Conservation (phyloP, 768 basidiomycete species). For the Rhodotorula babjevae region DNA sequence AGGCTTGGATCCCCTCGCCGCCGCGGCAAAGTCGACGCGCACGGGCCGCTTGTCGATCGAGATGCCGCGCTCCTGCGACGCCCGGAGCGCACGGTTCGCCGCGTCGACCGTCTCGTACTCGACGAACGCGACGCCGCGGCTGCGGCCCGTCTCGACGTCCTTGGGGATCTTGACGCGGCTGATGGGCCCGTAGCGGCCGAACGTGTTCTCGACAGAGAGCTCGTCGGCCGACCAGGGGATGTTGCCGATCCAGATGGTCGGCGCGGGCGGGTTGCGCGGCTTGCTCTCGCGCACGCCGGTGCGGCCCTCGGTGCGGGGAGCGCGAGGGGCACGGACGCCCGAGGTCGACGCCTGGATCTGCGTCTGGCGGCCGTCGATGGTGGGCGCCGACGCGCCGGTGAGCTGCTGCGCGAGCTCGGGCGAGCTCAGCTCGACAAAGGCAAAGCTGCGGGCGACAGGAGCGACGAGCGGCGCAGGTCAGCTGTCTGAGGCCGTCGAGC, state of each 20-base stretch:
- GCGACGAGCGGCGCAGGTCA: background rate
- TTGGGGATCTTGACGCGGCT: constrained; percentile 71
- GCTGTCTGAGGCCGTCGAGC: too few species aligned
- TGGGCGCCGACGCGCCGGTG: constrained; percentile 64
- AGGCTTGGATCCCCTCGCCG: constrained; percentile 1
- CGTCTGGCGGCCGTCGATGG: constrained; percentile 84
- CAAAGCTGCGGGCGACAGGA: constrained; percentile 7
- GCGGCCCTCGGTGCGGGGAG: background rate
- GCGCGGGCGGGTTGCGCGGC: constrained; percentile 12
- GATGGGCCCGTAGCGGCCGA: constrained; percentile 83
- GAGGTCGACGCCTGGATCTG: constrained; percentile 71
- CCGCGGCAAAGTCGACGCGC: constrained; percentile 26
- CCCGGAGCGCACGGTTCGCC: constrained; percentile 70
- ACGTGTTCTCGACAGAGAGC: constrained; percentile 78
- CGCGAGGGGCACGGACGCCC: constrained; percentile 45
- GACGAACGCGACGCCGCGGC: constrained; percentile 94
- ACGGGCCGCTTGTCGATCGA: constrained; percentile 20
- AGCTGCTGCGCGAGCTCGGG: constrained; percentile 58
- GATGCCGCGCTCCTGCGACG: constrained; percentile 10
- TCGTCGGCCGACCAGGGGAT: constrained; percentile 73
- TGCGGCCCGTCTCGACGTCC: constrained; percentile 78
- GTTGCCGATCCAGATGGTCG: constrained; percentile 79
- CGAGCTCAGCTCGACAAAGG: constrained; percentile 47
- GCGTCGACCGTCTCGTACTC: constrained; percentile 76
- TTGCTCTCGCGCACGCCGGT: constrained; percentile 43